Percentiles rank a stretch among this genome's conserved stretches.
Evolutionary conservation across 2,329 filamentous ascomycete species (phyloP).

Genomic region (Claviceps purpurea): DNA sequence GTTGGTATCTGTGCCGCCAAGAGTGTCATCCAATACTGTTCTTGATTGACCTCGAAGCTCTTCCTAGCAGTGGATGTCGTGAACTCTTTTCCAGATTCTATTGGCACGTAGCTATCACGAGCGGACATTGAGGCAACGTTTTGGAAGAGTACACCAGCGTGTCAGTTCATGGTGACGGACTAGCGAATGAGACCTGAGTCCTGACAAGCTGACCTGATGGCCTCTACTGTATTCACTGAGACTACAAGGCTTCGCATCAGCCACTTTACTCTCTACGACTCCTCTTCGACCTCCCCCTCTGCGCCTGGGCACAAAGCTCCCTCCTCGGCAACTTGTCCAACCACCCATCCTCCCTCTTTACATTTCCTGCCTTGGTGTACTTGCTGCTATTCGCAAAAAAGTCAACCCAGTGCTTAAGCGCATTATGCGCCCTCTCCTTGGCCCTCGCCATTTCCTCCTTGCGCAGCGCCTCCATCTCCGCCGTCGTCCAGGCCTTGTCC

Average conservation of each 20-base stretch:
- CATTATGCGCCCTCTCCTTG: slow-evolving; percentile 47
- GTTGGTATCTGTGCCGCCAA: not conserved
- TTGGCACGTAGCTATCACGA: too few species aligned
- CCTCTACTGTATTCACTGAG: too few species aligned
- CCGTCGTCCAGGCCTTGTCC: slow-evolving; percentile 43
- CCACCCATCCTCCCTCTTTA: slow-evolving; percentile 49
- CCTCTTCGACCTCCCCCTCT: slow-evolving; percentile 41
- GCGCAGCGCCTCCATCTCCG: slow-evolving; percentile 38
- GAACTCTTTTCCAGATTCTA: too few species aligned
- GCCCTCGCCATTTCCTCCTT: slow-evolving; percentile 54
- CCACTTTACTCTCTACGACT: slow-evolving; percentile 15
- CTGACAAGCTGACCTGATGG: too few species aligned
- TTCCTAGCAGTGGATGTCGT: too few species aligned
- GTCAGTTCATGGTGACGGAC: too few species aligned
- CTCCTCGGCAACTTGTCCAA: slow-evolving; percentile 47
- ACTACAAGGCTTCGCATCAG: not conserved
- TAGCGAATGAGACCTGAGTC: too few species aligned
- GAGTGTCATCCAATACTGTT: slow-evolving; percentile 1
- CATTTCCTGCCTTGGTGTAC: slow-evolving; percentile 67
- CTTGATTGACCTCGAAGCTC: not conserved
- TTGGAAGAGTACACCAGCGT: too few species aligned
- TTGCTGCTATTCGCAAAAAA: slow-evolving; percentile 72
- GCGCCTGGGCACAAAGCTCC: slow-evolving; percentile 57
- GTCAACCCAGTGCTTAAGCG: slow-evolving; percentile 66
- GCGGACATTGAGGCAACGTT: too few species aligned